Base-by-base conservation (phyloP, 495 filamentous ascomycete genomes). In the Achaetomiella virescens region DNA sequence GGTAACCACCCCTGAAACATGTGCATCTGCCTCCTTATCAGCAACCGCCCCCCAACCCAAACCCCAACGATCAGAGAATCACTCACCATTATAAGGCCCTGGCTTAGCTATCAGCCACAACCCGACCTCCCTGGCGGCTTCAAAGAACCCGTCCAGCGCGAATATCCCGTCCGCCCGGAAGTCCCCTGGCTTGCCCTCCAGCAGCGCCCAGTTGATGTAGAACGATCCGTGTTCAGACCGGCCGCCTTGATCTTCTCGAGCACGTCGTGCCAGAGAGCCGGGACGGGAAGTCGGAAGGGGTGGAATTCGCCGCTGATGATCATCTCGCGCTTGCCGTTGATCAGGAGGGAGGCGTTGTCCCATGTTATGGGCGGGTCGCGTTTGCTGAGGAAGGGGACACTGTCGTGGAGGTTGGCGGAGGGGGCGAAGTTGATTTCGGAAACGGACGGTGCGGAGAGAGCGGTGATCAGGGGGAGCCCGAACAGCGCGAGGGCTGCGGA, bases 241-340 rank as follows among this genome's bases (percentile, higher is more conserved):
- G 89, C 65, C 24, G 86, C 85, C 67, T 84, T 89, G 69, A 89
- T 78, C 68, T 93, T 93, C 61, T 90, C 83, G 62, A 93, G 83
- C 29, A 91, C 66, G 63, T 91, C 89, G 40, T 85, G 75, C 77
- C 80, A 90, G 5, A 91, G 73, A 18, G 79, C 76, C 0, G 84
- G 78, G 4, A 91, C 88, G 0, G 88, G 88, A 6, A 91, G 76
- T 57, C 88, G 82, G 64, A 78, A 89, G 1, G 85, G 85, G 63
- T 90, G 87, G 36, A 88, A 74, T 72, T 91, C 87, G 48, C 83
- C 88, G 60, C 78, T 83, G 66, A 85, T 90, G 21, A 91, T 72
- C 73, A 89, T 79, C 41, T 89, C 62, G 35, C 86, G 76, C 65
- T 88, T 81, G 38, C 88, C 87, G 60, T 82, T 75, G 47, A 92